These are phyloP conservation scores for Knoxdaviesia proteae DNA, from an alignment of 2,329 filamentous ascomycete genomes.

Conservation along the genomic window DNA sequence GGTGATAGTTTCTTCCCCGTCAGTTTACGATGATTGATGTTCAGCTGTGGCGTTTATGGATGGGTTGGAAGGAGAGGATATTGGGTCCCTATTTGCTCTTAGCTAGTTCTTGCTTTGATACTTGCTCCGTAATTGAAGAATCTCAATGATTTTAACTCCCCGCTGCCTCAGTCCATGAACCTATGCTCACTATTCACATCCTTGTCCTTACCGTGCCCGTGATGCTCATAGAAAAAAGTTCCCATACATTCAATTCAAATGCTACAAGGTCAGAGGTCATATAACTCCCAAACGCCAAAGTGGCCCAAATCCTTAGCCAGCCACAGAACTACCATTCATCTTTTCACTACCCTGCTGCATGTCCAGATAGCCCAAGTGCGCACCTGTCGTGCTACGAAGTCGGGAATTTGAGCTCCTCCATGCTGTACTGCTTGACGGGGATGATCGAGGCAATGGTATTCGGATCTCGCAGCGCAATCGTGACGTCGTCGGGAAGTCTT, in stretches of 20 bases:
- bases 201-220: too few species aligned
- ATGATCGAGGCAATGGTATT: constrained; percentile 53
- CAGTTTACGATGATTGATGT: too few species aligned
- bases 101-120: too few species aligned
- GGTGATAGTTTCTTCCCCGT: too few species aligned
- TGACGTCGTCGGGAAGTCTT: constrained; percentile 46
- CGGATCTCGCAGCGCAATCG: constrained; percentile 57
- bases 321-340: not conserved
- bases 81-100: too few species aligned
- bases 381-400: too few species aligned
- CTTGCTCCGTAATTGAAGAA: too few species aligned
- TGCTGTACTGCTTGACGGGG: constrained; percentile 44
- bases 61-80: too few species aligned
- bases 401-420: constrained; percentile 24
- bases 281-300: not conserved
- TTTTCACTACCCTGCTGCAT: not conserved
- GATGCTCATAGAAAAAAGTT: not conserved
- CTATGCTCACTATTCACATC: too few species aligned
- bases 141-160: too few species aligned
- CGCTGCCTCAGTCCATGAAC: too few species aligned
- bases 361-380: not conserved
- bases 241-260: not conserved
- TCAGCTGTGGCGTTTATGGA: too few species aligned
- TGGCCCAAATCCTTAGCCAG: not conserved
- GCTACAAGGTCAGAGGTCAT: not conserved